Conservation (phyloP, 805 yeast species). For the Zygosaccharomyces bisporus region DNA sequence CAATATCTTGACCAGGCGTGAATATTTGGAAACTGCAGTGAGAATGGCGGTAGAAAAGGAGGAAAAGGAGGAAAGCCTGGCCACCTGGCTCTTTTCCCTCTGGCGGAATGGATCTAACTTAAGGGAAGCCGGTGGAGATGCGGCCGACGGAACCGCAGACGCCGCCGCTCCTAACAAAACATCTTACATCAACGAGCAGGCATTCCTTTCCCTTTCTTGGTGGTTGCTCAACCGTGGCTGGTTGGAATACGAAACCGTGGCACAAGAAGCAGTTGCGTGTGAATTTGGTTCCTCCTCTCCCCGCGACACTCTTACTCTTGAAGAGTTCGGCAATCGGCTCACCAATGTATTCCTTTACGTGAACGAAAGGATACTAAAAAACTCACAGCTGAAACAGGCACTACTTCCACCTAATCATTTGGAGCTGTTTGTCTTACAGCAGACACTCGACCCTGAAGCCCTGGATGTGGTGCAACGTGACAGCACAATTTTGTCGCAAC, state of each 20-base stretch:
- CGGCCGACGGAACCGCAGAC: neutral
- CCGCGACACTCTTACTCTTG: constrained; percentile 61
- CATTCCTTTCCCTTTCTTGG: constrained; percentile 85
- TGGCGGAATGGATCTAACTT: neutral
- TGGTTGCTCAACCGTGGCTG: constrained; percentile 91
- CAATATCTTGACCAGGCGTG: constrained; percentile 81
- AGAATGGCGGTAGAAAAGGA: constrained; percentile 48
- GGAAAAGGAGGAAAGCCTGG: constrained; percentile 5
- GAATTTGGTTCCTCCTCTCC: constrained; percentile 67
- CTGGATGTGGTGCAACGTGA: constrained; percentile 31
- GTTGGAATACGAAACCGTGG: constrained; percentile 49
- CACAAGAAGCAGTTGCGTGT: constrained; percentile 53
- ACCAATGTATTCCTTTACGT: constrained; percentile 34
- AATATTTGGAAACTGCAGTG: constrained; percentile 76
- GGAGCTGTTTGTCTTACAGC: constrained; percentile 53
- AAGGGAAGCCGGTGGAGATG: neutral
- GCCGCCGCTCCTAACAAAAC: constrained; percentile 3
- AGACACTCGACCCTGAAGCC: constrained; percentile 45
- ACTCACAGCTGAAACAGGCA: constrained; percentile 35
- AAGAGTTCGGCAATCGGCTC: constrained; percentile 51
- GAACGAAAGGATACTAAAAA: constrained; percentile 32
- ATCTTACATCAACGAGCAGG: constrained; percentile 62
- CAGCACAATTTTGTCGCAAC: constrained; percentile 33
- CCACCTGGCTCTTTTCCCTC: constrained; percentile 1
- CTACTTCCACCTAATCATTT: constrained; percentile 48